Percentiles rank a stretch among this genome's conserved stretches.
These are phyloP conservation scores for Hyphodiscus sp. DNA, from an alignment of 2,329 filamentous ascomycete genomes.

Conservation along the genomic window DNA sequence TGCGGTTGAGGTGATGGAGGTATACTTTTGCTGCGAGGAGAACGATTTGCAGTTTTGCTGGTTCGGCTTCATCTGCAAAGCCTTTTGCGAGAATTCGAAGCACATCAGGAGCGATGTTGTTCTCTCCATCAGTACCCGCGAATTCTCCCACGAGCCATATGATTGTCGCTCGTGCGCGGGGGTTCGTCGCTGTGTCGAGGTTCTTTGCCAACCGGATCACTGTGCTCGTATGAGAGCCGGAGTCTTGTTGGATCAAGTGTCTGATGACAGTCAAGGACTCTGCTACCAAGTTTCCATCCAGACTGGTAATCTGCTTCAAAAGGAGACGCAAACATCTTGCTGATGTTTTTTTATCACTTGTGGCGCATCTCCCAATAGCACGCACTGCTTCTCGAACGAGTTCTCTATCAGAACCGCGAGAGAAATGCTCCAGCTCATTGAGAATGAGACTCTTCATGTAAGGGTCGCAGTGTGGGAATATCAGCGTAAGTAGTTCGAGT, in stretches of 20 bases:
- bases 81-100: slow-evolving; percentile 80
- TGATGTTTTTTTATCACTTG: slow-evolving; percentile 64
- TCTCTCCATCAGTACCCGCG: slow-evolving; percentile 68
- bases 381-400: slow-evolving; percentile 85
- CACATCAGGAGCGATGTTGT: slow-evolving; percentile 91
- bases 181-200: slow-evolving; percentile 79
- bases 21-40: slow-evolving; percentile 95
- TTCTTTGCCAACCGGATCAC: slow-evolving; percentile 87
- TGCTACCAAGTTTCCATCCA: slow-evolving; percentile 81
- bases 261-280: slow-evolving; percentile 93
- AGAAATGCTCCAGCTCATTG: slow-evolving; percentile 91
- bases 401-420: slow-evolving; percentile 64
- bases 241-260: slow-evolving; percentile 89
- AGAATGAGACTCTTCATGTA: slow-evolving; percentile 81
- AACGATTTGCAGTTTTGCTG: slow-evolving; percentile 85
- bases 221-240: slow-evolving; percentile 71
- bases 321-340: slow-evolving; percentile 76
- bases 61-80: slow-evolving; percentile 77
- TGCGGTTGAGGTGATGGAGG: slow-evolving; percentile 73
- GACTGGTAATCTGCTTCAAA: slow-evolving; percentile 78
- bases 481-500: slow-evolving; percentile 80
- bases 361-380: slow-evolving; percentile 89
- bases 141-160: slow-evolving; percentile 98
- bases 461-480: slow-evolving; percentile 75
- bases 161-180: slow-evolving; percentile 86